Base-by-base conservation (phyloP, 257 asterid species). In the Primulina huaijiensis region DNA sequence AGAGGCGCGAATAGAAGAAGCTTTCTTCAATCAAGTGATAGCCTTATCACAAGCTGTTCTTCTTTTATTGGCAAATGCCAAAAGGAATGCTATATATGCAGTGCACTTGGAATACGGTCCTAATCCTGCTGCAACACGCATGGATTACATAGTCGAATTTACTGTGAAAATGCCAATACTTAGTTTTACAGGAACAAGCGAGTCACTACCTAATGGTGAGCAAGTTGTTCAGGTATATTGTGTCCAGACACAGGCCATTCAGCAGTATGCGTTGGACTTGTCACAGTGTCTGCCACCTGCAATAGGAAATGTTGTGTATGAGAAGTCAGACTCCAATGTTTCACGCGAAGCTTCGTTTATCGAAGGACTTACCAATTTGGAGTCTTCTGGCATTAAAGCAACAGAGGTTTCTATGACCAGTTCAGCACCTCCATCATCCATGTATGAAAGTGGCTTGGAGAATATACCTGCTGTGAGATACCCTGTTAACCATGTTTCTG, bases 181-280 rank as follows among this genome's bases (percentile, higher is more conserved):
- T 71, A 94, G 99, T 81, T 91, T 94, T 81, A 94, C 97, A 1
- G 99, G 98, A 79, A 89, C 96, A 3, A 89, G 97, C 68, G 92
- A 87, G 60, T 27, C 79, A 64, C 83, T 86, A 59, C 93, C 96
- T 71, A 87, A 91, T 74, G 97, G 95, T 31, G 97, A 94, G 64
- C 97, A 88, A 75, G 80, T 84, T 73, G 96, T 91, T 73, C 97
- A 88, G 85, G 96, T 94, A 52, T 94, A 94, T 76, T 91, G 99
- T 70, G 96, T 94, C 74, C 99, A 94, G 83, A 94, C 99, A 2
- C 97, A 86, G 76, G 99, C 98, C 72, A 94, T 94, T 83, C 98
- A 94, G 86, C 96, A 91, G 80, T 91, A 94, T 81, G 97, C 98
- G 25, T 75, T 94, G 82, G 96, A 94, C 58, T 81, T 89, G 73